Percentiles rank a stretch among this genome's conserved stretches.
phyloP scores from a whole-genome alignment of 148 eudicot species.

The Suaeda aralocaspica region DNA sequence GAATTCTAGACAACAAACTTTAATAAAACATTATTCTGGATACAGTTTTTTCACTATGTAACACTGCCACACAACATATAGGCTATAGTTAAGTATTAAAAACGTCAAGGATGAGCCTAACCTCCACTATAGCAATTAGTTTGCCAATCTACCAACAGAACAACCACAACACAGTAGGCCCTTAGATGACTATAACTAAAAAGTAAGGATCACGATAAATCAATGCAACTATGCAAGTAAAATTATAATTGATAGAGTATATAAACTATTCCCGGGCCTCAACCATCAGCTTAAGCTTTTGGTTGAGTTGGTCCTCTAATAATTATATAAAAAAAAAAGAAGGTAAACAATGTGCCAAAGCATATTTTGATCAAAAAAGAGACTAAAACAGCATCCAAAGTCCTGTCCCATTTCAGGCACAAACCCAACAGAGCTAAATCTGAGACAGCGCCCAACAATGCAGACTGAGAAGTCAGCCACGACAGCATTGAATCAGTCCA shows the following conservation, averaged over 20 bases:
- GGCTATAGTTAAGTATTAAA: neutral
- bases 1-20: neutral
- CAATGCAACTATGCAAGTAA: neutral
- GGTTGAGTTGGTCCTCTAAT: too few relatives aligned
- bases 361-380: neutral
- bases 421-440: too few relatives aligned
- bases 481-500: too few relatives aligned
- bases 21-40: too few relatives aligned
- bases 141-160: neutral
- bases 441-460: too few relatives aligned
- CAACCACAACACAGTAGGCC: neutral
- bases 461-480: too few relatives aligned
- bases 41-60: neutral
- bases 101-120: neutral
- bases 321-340: too few relatives aligned
- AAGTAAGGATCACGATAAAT: neutral
- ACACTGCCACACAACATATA: neutral
- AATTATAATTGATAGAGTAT: too few relatives aligned
- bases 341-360: too few relatives aligned
- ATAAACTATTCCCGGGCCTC: too few relatives aligned
- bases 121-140: neutral
- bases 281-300: neutral
- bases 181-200: neutral
- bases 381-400: neutral
- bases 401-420: neutral